These are phyloP conservation scores for Anisodus acutangulus DNA, from an alignment of 257 asterid species.

Conservation along the genomic window DNA sequence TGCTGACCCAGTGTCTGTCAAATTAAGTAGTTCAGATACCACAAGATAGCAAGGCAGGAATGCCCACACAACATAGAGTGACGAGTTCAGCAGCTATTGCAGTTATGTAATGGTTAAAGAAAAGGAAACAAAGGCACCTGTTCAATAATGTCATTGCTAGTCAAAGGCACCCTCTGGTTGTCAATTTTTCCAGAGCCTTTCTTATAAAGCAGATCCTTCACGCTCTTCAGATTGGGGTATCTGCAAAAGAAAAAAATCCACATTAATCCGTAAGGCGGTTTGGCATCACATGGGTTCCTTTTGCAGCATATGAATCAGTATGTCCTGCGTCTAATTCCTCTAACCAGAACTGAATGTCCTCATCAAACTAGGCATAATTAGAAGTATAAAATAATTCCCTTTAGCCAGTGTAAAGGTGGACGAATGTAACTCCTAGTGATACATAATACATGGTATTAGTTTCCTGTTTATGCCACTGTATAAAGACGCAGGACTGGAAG, in stretches of 20 bases:
- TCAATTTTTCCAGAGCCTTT: slow-evolving; percentile 70
- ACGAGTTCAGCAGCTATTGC: not conserved
- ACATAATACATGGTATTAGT: not conserved
- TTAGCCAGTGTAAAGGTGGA: slow-evolving; percentile 1
- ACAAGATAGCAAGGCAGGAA: not conserved
- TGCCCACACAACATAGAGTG: not conserved
- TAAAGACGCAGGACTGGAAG: not conserved
- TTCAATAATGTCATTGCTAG: slow-evolving; percentile 80
- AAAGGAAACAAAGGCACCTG: slow-evolving; percentile 51
- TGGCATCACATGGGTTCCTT: not conserved
- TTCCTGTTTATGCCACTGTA: not conserved
- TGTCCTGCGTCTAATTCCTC: not conserved
- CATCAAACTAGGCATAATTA: not conserved
- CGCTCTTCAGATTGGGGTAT: slow-evolving; percentile 75
- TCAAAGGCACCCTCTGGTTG: slow-evolving; percentile 69
- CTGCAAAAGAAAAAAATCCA: slow-evolving; percentile 40
- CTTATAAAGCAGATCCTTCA: slow-evolving; percentile 88
- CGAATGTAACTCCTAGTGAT: not conserved
- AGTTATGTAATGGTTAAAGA: not conserved
- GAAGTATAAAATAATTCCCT: not conserved
- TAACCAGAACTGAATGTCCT: not conserved
- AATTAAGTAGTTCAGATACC: slow-evolving; percentile 22
- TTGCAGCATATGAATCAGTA: not conserved
- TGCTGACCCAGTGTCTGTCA: slow-evolving; percentile 72
- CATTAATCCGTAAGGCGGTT: not conserved